phyloP scores from a whole-genome alignment of 208 protist genomes.

The Trypanosoma mega region DNA sequence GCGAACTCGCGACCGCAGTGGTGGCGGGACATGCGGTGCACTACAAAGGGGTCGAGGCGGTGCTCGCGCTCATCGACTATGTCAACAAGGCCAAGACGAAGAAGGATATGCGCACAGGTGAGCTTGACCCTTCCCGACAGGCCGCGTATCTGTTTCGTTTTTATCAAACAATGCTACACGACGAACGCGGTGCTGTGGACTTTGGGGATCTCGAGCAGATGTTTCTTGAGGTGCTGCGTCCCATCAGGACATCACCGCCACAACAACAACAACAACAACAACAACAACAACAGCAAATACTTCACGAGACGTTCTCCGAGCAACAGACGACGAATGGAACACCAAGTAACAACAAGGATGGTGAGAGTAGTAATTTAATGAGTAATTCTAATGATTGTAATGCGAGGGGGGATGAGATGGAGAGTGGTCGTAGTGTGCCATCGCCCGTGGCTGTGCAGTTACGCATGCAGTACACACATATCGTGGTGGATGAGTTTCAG shows the following conservation, averaged over 20 bases:
- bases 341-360: too few species aligned
- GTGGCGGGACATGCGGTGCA: slow-evolving; percentile 53
- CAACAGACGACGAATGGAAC: too few species aligned
- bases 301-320: neutral
- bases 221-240: slow-evolving; percentile 64
- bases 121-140: slow-evolving; percentile 58
- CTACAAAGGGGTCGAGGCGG: slow-evolving; percentile 54
- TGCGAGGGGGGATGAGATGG: neutral
- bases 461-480: slow-evolving; percentile 67
- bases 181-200: slow-evolving; percentile 68
- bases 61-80: slow-evolving; percentile 57
- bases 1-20: slow-evolving; percentile 45
- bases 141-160: slow-evolving; percentile 63
- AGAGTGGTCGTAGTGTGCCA: slow-evolving; percentile 1
- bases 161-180: slow-evolving; percentile 71
- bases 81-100: slow-evolving; percentile 70
- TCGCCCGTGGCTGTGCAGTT: slow-evolving; percentile 39
- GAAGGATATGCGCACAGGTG: slow-evolving; percentile 35
- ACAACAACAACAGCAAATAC: slow-evolving; percentile 13
- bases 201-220: slow-evolving; percentile 85
- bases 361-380: neutral
- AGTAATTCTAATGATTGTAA: neutral
- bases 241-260: slow-evolving; percentile 2
- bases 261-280: neutral
- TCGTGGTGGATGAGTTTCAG: slow-evolving; percentile 90